A percentile compares a stretch with the other conserved stretches of the same genome.
Evolutionary conservation across 257 asterid genomes (phyloP).

Genomic region (Nicotiana undulata): DNA sequence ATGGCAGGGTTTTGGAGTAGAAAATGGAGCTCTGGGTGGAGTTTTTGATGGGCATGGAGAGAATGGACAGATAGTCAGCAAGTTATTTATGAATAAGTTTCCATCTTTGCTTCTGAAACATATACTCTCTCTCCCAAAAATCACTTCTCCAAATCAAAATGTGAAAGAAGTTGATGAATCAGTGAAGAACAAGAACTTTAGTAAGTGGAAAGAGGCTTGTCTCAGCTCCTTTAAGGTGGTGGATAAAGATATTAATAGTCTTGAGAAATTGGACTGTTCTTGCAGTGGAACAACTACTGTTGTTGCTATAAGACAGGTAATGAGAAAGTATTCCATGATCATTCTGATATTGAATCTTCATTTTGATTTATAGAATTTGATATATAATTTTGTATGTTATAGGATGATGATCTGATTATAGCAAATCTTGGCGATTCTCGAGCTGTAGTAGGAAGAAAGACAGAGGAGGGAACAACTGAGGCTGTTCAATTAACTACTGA

Average conservation of each 20-base stretch:
- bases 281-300: conserved; percentile 76
- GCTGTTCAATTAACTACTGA: conserved; percentile 70
- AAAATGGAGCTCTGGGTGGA: conserved; percentile 51
- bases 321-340: too few species aligned
- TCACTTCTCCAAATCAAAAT: conserved; percentile 11
- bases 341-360: too few species aligned
- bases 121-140: conserved; percentile 29
- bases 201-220: conserved; percentile 62
- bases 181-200: conserved; percentile 25
- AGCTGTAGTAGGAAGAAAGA: conserved; percentile 60
- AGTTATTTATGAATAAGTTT: conserved; percentile 52
- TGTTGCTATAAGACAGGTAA: conserved; percentile 51
- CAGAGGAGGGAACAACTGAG: conserved; percentile 29
- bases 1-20: conserved; percentile 59
- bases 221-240: conserved; percentile 50
- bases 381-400: too few species aligned
- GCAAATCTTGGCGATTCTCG: conserved; percentile 92
- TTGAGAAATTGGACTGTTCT: conserved; percentile 45
- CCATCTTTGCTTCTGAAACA: conserved; percentile 52
- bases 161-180: conserved; percentile 17
- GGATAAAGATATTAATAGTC: conserved; percentile 54
- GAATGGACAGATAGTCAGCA: conserved; percentile 65
- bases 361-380: too few species aligned
- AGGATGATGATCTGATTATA: conserved; percentile 59
- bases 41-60: conserved; percentile 89